A percentile compares a stretch with the other conserved stretches of the same genome.
These are phyloP conservation scores for Zopfia rhizophila DNA, from an alignment of 2,329 filamentous ascomycete genomes.

Conservation along the genomic window DNA sequence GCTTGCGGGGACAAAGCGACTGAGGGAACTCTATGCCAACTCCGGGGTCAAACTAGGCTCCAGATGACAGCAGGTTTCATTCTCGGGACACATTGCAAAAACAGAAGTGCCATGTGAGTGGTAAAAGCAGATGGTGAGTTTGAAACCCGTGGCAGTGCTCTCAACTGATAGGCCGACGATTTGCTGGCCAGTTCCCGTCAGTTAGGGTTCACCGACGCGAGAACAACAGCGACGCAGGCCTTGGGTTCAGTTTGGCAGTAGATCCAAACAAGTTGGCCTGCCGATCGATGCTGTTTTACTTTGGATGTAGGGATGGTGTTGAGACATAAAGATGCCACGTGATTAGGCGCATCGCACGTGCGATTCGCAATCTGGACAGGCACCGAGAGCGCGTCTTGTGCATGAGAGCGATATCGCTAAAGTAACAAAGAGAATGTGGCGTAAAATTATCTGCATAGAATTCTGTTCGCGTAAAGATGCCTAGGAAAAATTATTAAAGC, in stretches of 20 bases:
- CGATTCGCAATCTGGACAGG: background rate
- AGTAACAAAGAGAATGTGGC: too few relatives aligned
- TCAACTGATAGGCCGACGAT: slow-evolving; percentile 26
- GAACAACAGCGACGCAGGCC: slow-evolving; percentile 3
- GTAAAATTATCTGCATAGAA: too few relatives aligned
- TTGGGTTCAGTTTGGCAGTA: background rate
- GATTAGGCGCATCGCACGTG: slow-evolving; percentile 1
- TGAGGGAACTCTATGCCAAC: slow-evolving; percentile 18
- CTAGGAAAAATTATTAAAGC: too few relatives aligned
- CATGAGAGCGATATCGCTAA: slow-evolving; percentile 1
- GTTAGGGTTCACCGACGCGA: slow-evolving; percentile 8
- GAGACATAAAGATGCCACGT: background rate
- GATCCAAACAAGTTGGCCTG: slow-evolving; percentile 6
- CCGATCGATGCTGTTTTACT: slow-evolving; percentile 6
- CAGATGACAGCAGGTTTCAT: background rate
- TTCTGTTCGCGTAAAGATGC: too few relatives aligned
- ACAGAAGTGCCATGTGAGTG: slow-evolving; percentile 9
- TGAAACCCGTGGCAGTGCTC: slow-evolving; percentile 25
- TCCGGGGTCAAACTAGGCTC: slow-evolving; percentile 1
- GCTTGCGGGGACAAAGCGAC: slow-evolving; percentile 37
- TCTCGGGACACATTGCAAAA: slow-evolving; percentile 1
- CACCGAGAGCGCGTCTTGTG: background rate
- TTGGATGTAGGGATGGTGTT: background rate
- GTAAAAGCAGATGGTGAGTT: slow-evolving; percentile 25
- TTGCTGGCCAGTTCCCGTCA: slow-evolving; percentile 19